Percentiles rank a stretch among this genome's conserved stretches.
Conservation (phyloP, 768 basidiomycete species). For the Trametes coccinea region DNA sequence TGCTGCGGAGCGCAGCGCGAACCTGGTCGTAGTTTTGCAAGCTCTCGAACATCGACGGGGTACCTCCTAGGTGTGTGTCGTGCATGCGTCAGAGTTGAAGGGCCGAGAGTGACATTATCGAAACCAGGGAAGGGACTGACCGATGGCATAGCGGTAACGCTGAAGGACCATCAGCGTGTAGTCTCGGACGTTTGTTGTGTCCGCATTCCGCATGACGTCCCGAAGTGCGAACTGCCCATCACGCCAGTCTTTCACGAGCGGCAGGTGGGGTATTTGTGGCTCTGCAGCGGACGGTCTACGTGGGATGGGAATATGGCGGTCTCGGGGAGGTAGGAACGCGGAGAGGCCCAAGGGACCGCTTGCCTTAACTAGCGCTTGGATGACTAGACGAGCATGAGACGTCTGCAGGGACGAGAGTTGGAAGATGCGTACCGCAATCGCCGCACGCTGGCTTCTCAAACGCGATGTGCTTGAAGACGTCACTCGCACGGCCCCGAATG, state of each 20-base stretch:
- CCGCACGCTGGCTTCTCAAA: constrained; percentile 37
- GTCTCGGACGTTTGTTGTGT: constrained; percentile 27
- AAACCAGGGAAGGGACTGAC: constrained; percentile 9
- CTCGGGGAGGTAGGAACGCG: constrained; percentile 36
- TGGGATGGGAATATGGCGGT: constrained; percentile 1
- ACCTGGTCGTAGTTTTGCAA: constrained; percentile 25
- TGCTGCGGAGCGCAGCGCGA: constrained; percentile 17
- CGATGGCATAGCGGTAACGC: constrained; percentile 38
- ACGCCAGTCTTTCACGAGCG: constrained; percentile 26
- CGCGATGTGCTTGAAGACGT: constrained; percentile 36
- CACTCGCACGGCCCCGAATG: constrained; percentile 30
- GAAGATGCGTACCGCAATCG: constrained; percentile 34
- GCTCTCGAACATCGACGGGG: constrained; percentile 28
- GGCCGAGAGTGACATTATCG: too few species aligned
- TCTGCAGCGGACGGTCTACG: background rate
- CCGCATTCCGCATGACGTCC: constrained; percentile 26
- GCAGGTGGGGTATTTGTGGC: constrained; percentile 22
- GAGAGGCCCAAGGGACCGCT: constrained; percentile 37
- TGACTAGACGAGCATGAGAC: constrained; percentile 20
- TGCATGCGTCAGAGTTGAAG: too few species aligned
- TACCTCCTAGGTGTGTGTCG: constrained; percentile 15
- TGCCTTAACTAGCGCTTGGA: constrained; percentile 33
- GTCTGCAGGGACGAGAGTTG: background rate
- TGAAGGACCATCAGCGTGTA: constrained; percentile 36
- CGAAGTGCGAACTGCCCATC: constrained; percentile 27